Percentiles rank a stretch among this genome's conserved stretches.
phyloP scores from a whole-genome alignment of 73 alveolate species.

The Uronychia setigera region DNA sequence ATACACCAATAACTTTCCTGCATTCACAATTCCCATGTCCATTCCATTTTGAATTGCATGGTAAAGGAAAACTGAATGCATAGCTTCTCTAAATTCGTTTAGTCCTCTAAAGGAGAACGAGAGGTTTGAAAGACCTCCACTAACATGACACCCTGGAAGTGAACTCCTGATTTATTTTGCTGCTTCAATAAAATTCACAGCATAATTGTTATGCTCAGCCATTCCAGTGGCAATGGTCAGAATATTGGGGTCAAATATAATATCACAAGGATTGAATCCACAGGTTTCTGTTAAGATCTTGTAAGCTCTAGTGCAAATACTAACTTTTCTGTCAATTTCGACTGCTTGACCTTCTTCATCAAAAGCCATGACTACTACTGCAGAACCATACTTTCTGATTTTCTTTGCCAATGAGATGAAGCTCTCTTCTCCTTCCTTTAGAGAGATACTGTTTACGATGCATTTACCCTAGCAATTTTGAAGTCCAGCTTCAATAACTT shows the following conservation, averaged over 20 bases:
- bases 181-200: constrained; percentile 83
- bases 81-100: constrained; percentile 67
- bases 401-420: constrained; percentile 68
- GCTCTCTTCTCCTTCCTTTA: constrained; percentile 88
- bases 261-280: constrained; percentile 78
- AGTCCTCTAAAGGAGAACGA: constrained; percentile 87
- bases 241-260: constrained; percentile 82
- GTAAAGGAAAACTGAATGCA: constrained; percentile 75
- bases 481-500: constrained; percentile 86
- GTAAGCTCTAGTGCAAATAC: constrained; percentile 78
- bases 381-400: constrained; percentile 78
- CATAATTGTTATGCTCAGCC: constrained; percentile 87
- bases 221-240: constrained; percentile 89
- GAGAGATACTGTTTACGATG: constrained; percentile 84
- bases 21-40: constrained; percentile 91
- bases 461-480: constrained; percentile 84
- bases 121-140: constrained; percentile 88
- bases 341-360: constrained; percentile 92
- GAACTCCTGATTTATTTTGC: constrained; percentile 57
- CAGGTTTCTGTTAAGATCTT: constrained; percentile 55
- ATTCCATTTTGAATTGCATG: constrained; percentile 81
- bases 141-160: constrained; percentile 62
- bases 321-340: constrained; percentile 71
- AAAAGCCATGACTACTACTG: constrained; percentile 93
- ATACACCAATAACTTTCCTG: constrained; percentile 85